Conservation (phyloP, 495 filamentous ascomycete species). For the Podospora anserina region DNA sequence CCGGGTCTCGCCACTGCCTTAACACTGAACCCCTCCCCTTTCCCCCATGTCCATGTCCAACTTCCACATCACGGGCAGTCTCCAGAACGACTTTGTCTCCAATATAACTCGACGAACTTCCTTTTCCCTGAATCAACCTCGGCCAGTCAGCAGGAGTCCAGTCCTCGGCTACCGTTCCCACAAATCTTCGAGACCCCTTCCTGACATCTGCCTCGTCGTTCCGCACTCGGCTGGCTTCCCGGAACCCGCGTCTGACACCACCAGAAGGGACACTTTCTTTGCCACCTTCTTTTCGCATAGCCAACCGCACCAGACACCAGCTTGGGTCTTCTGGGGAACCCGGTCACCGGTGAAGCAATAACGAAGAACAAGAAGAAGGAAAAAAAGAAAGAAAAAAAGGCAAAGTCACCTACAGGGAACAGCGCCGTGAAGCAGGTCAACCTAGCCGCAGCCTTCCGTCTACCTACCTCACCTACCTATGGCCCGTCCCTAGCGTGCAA, state of each 20-base stretch:
- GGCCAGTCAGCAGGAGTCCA: slow-evolving; percentile 7
- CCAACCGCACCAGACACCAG: slow-evolving; percentile 14
- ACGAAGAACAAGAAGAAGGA: slow-evolving; percentile 6
- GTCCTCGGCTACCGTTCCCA: slow-evolving; percentile 1
- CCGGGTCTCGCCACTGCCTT: slow-evolving; percentile 20
- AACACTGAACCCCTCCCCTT: slow-evolving; percentile 11
- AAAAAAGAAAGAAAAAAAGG: not conserved
- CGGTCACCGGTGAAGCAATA: slow-evolving; percentile 7
- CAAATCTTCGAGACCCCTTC: slow-evolving; percentile 5
- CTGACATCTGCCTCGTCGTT: slow-evolving; percentile 10
- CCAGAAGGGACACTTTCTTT: not conserved
- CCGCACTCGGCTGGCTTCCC: slow-evolving; percentile 21
- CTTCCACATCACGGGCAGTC: too few species aligned
- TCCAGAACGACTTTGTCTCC: not conserved
- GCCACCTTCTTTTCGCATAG: slow-evolving; percentile 12
- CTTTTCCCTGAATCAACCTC: slow-evolving; percentile 7
- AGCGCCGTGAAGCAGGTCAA: slow-evolving; percentile 1
- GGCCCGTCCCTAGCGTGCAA: slow-evolving; percentile 24
- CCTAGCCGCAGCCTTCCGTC: slow-evolving; percentile 3
- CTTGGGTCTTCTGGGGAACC: slow-evolving; percentile 12
- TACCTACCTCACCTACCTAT: slow-evolving; percentile 7
- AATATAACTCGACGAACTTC: not conserved
- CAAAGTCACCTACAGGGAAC: slow-evolving; percentile 4
- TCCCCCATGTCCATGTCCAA: not conserved
- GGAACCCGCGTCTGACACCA: slow-evolving; percentile 19